Conservation (phyloP, 306 rosid genomes). For the Abrus pulchellus region DNA sequence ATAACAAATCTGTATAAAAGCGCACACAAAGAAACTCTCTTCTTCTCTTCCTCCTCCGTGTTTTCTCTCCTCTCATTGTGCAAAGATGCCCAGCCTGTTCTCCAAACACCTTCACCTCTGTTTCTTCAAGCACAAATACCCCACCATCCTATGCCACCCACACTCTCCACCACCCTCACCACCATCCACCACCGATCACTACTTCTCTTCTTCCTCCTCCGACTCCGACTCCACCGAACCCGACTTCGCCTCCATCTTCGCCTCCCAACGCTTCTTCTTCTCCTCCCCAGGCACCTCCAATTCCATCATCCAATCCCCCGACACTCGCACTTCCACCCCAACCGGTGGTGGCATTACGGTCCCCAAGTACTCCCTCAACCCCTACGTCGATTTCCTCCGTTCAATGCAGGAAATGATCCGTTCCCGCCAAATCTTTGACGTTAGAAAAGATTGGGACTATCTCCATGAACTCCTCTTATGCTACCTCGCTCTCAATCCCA, state of each 20-base stretch:
- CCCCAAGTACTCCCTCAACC: conserved; percentile 72
- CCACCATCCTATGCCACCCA: conserved; percentile 53
- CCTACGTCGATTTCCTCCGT: conserved; percentile 71
- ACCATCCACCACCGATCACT: conserved; percentile 46
- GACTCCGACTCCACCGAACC: conserved; percentile 54
- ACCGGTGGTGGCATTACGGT: conserved; percentile 60
- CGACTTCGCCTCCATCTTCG: conserved; percentile 72
- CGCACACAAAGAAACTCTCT: background rate
- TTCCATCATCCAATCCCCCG: conserved; percentile 75
- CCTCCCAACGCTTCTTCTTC: conserved; percentile 90
- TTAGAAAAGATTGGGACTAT: conserved; percentile 68
- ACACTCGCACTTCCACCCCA: conserved; percentile 36
- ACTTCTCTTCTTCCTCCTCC: conserved; percentile 53
- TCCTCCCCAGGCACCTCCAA: conserved; percentile 92
- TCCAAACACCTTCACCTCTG: conserved; percentile 71
- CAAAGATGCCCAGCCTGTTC: conserved; percentile 60
- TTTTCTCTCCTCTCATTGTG: background rate
- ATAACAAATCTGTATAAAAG: background rate
- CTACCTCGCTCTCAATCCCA: conserved; percentile 80
- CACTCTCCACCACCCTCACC: conserved; percentile 41
- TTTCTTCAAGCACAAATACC: conserved; percentile 75
- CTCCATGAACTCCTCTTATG: conserved; percentile 83
- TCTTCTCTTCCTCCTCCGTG: background rate
- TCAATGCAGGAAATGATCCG: conserved; percentile 93
- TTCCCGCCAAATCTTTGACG: conserved; percentile 58